Base-by-base conservation (phyloP, 1,284 basidiomycete genomes). In the Pisolithus thermaeus region DNA sequence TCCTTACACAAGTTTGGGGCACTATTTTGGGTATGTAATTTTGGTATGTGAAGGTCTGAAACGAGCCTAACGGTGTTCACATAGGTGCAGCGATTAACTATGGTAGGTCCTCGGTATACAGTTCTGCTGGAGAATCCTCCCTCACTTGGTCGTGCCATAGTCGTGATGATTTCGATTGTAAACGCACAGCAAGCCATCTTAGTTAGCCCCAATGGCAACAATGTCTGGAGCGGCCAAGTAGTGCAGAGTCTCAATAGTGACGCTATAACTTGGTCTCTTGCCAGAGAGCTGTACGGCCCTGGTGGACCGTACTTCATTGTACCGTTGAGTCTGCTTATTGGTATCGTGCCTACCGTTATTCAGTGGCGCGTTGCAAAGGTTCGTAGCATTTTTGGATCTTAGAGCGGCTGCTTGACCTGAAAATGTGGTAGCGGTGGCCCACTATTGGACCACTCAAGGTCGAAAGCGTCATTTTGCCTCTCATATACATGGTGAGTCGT, bases 1-100 rank as follows among this genome's bases (percentile, higher is more conserved):
- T 89, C 65, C 58, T 79, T 23, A 78, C 81, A 4, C 86, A 89
- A 63, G 65, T 85, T 20, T 78, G 81, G 70, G 84, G 83, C 7
- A 81, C 83, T 0, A 71, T 85, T 36, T 70, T 86, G 39, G 82
- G 82, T 50, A 50, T 16, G 35, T 20, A 30, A 2, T 32, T 35
- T 14, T 47, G 65, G n/a, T 23, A 37, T 11, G 4, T 28, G 9
- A 8, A 6, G 14, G 16, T 25, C 16, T 16, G 9, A 14, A 35
- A 12, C 5, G 23, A 36, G 28, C 16, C 25, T 46, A n/a, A 37
- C 7, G n/a, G 37, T 7, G 18, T 14, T 11, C 28, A 11, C 27
- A 12, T 35, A 50, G 49, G 41, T 8, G 47, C 20, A 52, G 66
- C 49, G 27, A 55, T 71, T 37, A 71, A 71, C 53, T 71, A 71